phyloP scores from a whole-genome alignment of 2,329 filamentous ascomycete genomes.

The Celoporthe dispersa region DNA sequence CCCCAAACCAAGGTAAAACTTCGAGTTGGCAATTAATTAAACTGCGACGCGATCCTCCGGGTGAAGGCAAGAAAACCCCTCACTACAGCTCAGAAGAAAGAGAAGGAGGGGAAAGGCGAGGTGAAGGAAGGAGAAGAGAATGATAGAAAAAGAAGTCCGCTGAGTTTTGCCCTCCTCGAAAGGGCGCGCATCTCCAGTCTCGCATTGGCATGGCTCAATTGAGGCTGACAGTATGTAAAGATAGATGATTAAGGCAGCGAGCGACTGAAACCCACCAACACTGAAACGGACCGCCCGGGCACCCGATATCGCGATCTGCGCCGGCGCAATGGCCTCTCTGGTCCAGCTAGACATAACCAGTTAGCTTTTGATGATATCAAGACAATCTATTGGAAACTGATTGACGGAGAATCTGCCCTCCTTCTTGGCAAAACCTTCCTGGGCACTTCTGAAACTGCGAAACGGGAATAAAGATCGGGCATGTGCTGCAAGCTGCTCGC shows the following conservation, averaged over 20 bases:
- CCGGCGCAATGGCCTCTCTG: background rate
- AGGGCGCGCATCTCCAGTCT: background rate
- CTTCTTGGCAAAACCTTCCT: background rate
- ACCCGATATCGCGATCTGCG: too few species aligned
- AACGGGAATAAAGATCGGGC: background rate
- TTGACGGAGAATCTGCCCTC: background rate
- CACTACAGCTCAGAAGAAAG: background rate
- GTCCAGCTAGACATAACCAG: background rate
- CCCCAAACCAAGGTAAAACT: constrained; percentile 17
- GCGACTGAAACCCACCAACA: too few species aligned
- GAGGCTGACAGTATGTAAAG: background rate
- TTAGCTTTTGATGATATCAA: background rate
- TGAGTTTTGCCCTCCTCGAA: too few species aligned
- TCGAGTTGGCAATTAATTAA: background rate
- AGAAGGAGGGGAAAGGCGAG: too few species aligned
- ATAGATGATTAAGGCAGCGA: too few species aligned
- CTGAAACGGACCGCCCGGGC: too few species aligned
- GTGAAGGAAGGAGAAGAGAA: background rate
- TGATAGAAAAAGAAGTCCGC: background rate
- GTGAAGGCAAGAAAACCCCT: background rate
- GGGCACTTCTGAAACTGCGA: background rate
- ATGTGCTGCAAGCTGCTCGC: too few species aligned
- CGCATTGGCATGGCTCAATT: background rate
- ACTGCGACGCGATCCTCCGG: background rate
- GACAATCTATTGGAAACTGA: background rate